Evolutionary conservation across 257 asterid species (phyloP), one percentile per base, ranked within the genome.

Genomic region (Coffea eugenioides): DNA sequence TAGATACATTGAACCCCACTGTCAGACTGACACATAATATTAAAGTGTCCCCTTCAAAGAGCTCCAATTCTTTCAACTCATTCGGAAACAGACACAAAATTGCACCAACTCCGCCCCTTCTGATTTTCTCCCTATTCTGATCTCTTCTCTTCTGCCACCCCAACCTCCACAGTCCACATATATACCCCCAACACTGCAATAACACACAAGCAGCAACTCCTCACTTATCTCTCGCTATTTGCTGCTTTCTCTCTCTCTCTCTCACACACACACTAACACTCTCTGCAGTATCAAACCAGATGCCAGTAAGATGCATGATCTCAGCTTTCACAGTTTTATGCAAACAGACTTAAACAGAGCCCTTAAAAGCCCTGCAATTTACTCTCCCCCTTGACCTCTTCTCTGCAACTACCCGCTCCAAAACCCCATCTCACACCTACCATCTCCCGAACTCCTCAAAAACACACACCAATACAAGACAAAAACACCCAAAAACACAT

Each of bases 261-360:
- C 36, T 8, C n/a, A 20, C 71, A 79, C 43, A 34, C 9, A 16
- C 18, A 57, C 72, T 27, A 59, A 49, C 39, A 49, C 51, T 8
- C 73, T 57, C 51, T 69, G 7, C 31, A 34, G 66, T 39, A 56
- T 46, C 31, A 80, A 27, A 39, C 14, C 72, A 59, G 67, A 76
- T 25, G 34, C 54, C 45, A 69, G 23, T 81, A 79, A 79, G 71
- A 69, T 51, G 61, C 27, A 77, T 88, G 89, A 88, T 89, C 92
- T 81, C 89, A 85, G 81, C 85, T 92, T 88, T 36, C 93, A 88
- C 88, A 59, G 49, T 81, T 89, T 89, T 85, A 80, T 88, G 81
- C 88, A 71, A 83, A 81, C 92, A 82, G 72, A 54, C 76, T 36
- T 41, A 8, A 31, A 0, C 12, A 64, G 21, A 56, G 69, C 80